Conservation (phyloP, 768 basidiomycete genomes). For the Russula emetica region DNA sequence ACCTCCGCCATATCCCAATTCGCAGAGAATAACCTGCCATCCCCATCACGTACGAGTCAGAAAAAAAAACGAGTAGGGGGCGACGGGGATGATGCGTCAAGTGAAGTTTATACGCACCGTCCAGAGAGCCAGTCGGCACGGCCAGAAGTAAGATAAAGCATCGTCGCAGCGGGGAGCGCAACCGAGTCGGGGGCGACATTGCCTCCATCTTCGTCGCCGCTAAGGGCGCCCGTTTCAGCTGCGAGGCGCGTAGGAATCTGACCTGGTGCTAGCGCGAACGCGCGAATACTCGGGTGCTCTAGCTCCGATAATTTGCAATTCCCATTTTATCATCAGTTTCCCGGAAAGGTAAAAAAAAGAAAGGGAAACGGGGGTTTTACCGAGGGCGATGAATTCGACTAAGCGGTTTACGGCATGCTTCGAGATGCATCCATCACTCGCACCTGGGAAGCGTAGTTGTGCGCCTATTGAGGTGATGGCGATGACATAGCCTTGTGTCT, state of each 20-base stretch:
- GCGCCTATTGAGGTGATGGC: not conserved
- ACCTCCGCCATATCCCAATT: conserved; percentile 17
- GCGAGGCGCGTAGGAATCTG: conserved; percentile 1
- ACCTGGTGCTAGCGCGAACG: conserved; percentile 11
- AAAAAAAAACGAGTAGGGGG: not conserved
- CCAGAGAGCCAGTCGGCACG: conserved; percentile 19
- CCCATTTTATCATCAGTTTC: not conserved
- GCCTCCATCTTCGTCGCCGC: not conserved
- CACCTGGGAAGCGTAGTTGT: conserved; percentile 5
- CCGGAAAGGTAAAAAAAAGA: not conserved
- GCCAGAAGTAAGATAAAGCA: conserved; percentile 12
- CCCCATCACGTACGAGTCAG: not conserved
- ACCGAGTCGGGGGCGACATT: not conserved
- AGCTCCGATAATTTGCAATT: not conserved
- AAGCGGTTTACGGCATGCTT: conserved; percentile 17
- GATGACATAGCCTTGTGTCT: not conserved
- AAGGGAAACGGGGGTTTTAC: not conserved
- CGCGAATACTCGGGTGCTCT: conserved; percentile 12
- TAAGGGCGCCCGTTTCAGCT: not conserved
- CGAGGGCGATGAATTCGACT: conserved; percentile 13
- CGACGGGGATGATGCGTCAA: not conserved
- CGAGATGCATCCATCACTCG: conserved; percentile 2
- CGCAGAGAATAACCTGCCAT: not conserved
- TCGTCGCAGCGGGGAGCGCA: conserved; percentile 7
- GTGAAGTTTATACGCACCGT: conserved; percentile 8